phyloP scores from a whole-genome alignment of 2,329 filamentous ascomycete genomes.

The Aspergillus awamori region DNA sequence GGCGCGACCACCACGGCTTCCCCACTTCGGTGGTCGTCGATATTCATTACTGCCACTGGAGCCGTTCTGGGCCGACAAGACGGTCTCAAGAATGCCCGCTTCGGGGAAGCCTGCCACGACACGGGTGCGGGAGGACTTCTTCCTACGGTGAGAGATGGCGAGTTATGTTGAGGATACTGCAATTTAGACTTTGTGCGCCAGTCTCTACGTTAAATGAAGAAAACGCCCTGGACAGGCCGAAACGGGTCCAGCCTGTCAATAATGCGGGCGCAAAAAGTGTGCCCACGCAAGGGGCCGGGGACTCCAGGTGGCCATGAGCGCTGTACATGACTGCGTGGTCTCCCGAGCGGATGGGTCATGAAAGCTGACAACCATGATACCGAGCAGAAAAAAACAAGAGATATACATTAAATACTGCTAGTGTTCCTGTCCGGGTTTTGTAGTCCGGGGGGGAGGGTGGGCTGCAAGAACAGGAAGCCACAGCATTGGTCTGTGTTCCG shows the following conservation, averaged over 20 bases:
- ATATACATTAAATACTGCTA: background rate
- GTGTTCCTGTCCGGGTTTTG: background rate
- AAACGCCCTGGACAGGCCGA: background rate
- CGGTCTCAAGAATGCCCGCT: conserved; percentile 28
- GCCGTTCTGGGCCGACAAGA: conserved; percentile 26
- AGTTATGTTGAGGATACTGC: background rate
- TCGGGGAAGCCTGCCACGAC: conserved; percentile 25
- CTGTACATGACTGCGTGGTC: conserved; percentile 14
- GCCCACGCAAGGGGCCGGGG: conserved; percentile 32
- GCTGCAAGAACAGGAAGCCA: too few species aligned
- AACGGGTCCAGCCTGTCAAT: conserved; percentile 17
- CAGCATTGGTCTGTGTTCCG: background rate
- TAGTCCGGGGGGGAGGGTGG: background rate
- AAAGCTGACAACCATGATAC: too few species aligned
- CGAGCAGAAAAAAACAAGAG: background rate
- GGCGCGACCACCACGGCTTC: conserved; percentile 8
- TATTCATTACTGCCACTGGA: conserved; percentile 16
- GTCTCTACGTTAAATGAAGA: background rate
- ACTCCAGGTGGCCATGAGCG: conserved; percentile 21
- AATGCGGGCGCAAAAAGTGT: conserved; percentile 22
- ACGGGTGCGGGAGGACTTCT: conserved; percentile 3
- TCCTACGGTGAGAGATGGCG: background rate
- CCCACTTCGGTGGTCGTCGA: conserved; percentile 14
- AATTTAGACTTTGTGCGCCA: background rate
- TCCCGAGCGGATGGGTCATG: conserved; percentile 21